Base-by-base conservation (phyloP, 2,329 filamentous ascomycete species). In the Aspergillus pseudoviridinutans region DNA sequence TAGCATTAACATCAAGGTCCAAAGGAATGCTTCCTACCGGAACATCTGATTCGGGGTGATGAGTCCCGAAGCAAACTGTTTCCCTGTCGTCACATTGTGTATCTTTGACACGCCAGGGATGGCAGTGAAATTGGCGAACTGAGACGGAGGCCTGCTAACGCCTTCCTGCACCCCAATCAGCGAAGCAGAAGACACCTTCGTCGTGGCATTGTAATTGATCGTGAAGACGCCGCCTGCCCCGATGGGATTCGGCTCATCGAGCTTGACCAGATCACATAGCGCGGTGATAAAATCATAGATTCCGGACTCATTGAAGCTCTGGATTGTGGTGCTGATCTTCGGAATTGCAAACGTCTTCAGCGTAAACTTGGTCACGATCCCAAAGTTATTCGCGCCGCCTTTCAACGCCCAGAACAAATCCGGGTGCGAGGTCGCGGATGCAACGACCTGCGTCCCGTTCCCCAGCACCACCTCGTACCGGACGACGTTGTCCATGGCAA, bases 401-500 rank as follows among this genome's bases (percentile, higher is more conserved):
- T 74, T 73, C 8, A 75, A 57, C 0, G 72, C 69, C 70, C 71
- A 74, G 64, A 73, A 74, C 7, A 75, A 62, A 54, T 74, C 71
- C 0, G 55, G 35, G 51, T 73, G 55, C 8, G 63, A 47, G 1
- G 51, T 59, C 3, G 58, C 51, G 3, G 54, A 68, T 3, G 65
- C 71, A 3, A 54, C 64, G 20, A 74, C 58, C 25, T 70, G 64
- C 7, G 58, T 64, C 0, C 70, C 70, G 41, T 71, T 66, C 1
- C 68, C 69, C 2, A 72, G 66, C 14, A 74, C 66, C 1, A 73
- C 55, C n/a, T 74, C 66, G 44, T 70, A 74, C n/a, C 58, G 65
- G 22, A 65, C 55, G 0, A 74, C 67, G 28, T 69, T 72, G 54
- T 73, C 70, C 61, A 69, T 71, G 3, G 65, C 72, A 20, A 68